A percentile compares a stretch with the other conserved stretches of the same genome.
Conservation (phyloP, 2,329 filamentous ascomycete genomes). For the Paraphoma sp. region DNA sequence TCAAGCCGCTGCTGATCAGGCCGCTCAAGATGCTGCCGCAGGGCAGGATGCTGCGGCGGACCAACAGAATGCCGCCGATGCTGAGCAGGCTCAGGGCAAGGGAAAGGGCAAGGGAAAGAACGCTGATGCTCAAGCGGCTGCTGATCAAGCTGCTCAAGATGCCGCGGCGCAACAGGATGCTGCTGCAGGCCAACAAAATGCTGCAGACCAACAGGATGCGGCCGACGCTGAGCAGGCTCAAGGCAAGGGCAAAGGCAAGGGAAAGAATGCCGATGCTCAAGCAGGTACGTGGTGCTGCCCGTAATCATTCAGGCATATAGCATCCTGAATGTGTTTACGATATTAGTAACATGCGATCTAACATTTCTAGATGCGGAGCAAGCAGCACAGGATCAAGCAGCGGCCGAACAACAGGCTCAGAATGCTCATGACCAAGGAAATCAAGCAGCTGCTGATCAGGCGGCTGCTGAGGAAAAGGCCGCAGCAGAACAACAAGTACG, state of each 20-base stretch:
- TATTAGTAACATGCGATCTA: background rate
- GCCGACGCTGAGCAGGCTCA: conserved; percentile 7
- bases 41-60: conserved; percentile 3
- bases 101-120: conserved; percentile 1
- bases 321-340: too few relatives aligned
- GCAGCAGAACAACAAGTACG: background rate
- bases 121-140: conserved; percentile 7
- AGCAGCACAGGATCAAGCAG: background rate
- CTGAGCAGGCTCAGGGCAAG: background rate
- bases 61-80: conserved; percentile 4
- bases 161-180: conserved; percentile 4
- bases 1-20: too few relatives aligned
- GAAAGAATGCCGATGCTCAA: conserved; percentile 6
- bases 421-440: too few relatives aligned
- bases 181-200: background rate
- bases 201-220: background rate
- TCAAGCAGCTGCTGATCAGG: too few relatives aligned
- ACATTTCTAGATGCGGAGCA: background rate
- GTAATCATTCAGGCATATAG: background rate
- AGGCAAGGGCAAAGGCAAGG: conserved; percentile 1
- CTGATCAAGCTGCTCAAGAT: background rate
- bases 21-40: conserved; percentile 2
- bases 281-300: conserved; percentile 4
- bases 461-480: too few relatives aligned
- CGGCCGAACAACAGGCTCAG: too few relatives aligned